Base-by-base conservation (phyloP, 192 early-diverging fungal species). In the Oehlia diaphana region DNA sequence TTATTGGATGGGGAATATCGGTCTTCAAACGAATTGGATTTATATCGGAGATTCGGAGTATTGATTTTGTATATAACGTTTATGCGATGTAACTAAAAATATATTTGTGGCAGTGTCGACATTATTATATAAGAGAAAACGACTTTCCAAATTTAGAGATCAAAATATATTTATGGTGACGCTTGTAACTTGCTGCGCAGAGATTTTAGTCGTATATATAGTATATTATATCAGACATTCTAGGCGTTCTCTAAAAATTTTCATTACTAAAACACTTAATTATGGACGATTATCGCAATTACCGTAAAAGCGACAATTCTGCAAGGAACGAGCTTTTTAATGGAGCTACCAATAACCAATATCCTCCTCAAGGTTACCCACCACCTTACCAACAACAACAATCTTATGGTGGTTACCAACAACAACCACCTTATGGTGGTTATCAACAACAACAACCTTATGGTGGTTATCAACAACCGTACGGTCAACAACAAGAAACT, bases 401-500 rank as follows among this genome's bases (percentile, higher is more conserved):
- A 31, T 1, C 31, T 31, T 31, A 31, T 31, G 31, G 31, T 31
- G 31, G n/a, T 66, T 49, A 49, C n/a, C 16, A 58, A 42, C 31
- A 78, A 42, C 13, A 31, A 44, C 33, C 65, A 70, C 23, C 81
- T 76, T 31, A 44, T 49, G 69, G 74, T 64, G 64, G 68, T 62
- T 39, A 78, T 28, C 61, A 72, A 44, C 44, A 37, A 37, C 35
- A 1, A 37, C 31, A 1, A 31, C 31, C 31, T 31, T 31, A 31
- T 31, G 31, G 31, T 31, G 31, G n/a, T 66, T 49, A 49, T 37
- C 35, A 37, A 37, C 62, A 79, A 80, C 23, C 81, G 79, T 61
- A 64, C 19, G 68, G 71, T 64, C 66, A 85, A 26, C 79, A 81
- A 42, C 70, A 85, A 35, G 90, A 92, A n/a, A 89, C 89, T 1